These are phyloP conservation scores for Beauveria rudraprayagi DNA, from an alignment of 2,329 filamentous ascomycete species.

Conservation along the genomic window DNA sequence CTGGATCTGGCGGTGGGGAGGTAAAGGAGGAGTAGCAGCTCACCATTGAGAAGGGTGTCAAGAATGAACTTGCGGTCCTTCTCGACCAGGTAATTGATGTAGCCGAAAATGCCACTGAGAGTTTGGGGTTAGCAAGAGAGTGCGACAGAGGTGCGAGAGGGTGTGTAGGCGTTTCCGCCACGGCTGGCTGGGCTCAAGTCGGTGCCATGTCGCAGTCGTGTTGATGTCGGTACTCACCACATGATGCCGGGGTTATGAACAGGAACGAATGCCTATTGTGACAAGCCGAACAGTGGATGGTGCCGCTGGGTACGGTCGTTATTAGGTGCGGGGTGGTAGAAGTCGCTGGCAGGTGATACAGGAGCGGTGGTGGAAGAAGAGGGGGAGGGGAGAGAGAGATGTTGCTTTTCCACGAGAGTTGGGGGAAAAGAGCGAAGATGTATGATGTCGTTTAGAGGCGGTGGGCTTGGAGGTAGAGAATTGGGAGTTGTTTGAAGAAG, in stretches of 20 bases:
- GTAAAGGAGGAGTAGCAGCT: background rate
- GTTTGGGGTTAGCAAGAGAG: constrained; percentile 19
- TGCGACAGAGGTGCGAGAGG: background rate
- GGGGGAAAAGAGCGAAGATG: background rate
- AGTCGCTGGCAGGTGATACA: background rate
- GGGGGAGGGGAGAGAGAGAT: background rate
- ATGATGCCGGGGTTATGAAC: background rate
- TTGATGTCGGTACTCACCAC: constrained; percentile 1
- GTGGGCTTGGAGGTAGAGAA: background rate
- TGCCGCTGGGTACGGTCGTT: background rate
- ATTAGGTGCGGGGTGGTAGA: background rate
- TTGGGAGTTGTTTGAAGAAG: background rate
- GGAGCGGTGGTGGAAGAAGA: background rate
- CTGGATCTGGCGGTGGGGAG: background rate
- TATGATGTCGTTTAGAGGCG: background rate
- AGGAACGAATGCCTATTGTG: background rate
- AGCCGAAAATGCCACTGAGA: constrained; percentile 85
- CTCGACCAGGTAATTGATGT: constrained; percentile 99
- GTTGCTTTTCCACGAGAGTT: background rate
- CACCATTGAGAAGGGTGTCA: constrained; percentile 92
- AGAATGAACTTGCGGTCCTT: constrained; percentile 96
- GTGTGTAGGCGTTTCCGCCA: background rate
- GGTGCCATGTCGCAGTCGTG: background rate
- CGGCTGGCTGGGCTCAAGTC: background rate
- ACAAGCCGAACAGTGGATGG: background rate